These are phyloP conservation scores for Chrysoporthe cubensis DNA, from an alignment of 2,329 filamentous ascomycete species.

Conservation along the genomic window DNA sequence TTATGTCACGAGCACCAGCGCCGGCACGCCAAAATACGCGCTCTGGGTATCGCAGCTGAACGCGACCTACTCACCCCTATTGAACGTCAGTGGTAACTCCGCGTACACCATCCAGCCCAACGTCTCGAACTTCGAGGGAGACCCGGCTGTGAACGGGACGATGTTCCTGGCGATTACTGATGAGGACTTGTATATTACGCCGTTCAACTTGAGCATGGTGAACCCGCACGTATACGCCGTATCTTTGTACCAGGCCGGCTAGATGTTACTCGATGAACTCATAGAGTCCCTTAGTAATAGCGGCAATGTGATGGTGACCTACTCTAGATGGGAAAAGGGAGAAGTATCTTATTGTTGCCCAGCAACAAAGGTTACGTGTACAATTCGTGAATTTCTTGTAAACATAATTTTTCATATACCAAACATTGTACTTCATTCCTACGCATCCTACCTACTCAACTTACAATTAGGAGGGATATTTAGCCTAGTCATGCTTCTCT, in stretches of 20 bases:
- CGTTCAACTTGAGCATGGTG: conserved; percentile 74
- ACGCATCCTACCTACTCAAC: no score
- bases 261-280: conserved; percentile 34
- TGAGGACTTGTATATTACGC: conserved; percentile 67
- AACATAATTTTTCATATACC: no score
- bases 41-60: conserved; percentile 80
- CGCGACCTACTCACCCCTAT: conserved; percentile 69
- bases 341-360: no score
- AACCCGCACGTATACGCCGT: conserved; percentile 79
- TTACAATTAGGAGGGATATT: no score
- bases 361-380: background rate
- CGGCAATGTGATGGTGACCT: background rate
- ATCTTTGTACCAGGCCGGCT: conserved; percentile 79
- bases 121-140: conserved; percentile 66
- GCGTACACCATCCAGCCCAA: conserved; percentile 77
- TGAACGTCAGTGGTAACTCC: conserved; percentile 54
- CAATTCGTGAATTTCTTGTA: no score
- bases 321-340: no score
- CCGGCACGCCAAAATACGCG: conserved; percentile 66
- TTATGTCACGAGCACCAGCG: conserved; percentile 70
- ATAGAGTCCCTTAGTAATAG: no score
- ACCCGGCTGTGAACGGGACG: conserved; percentile 75
- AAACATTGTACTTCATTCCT: no score
- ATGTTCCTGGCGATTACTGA: conserved; percentile 82
- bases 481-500: no score